Evolutionary conservation across 1,139 yeast species (phyloP), one percentile per base, ranked within the genome.

Genomic region (Debaryomyces singareniensis): DNA sequence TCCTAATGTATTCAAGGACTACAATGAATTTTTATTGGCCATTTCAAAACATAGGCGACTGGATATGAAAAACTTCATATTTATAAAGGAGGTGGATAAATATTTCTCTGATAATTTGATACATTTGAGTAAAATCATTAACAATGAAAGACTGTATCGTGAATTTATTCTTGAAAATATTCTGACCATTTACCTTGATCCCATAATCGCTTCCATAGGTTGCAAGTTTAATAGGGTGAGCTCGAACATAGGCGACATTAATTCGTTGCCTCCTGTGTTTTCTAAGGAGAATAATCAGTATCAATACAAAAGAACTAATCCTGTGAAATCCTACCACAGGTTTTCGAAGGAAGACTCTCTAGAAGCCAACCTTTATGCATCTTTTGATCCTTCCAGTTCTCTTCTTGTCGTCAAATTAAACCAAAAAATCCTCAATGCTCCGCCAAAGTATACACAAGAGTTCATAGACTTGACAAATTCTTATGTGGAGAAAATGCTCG

Each of bases 181-280:
- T 34, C 52, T 51, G 32, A 54, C 55, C 29, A 56, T 64, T 28
- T 66, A 56, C 38, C 42, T 65, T 25, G 69, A 65, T 34, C 70
- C 70, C 24, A 51, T 64, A 27, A 51, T 64, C 37, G 69, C 68
- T 24, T 43, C 63, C 29, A 37, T 52, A 32, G 55, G 53, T 13
- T 44, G 55, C 25, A 56, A 55, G 27, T 63, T 55, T 36, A 46
- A 51, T 23, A 58, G 58, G 29, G 51, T 58, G 22, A 49, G 59
- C 5, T 46, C 64, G 13, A 66, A 65, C 42, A 44, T 60, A 2
- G 43, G 43, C 26, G 60, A 55, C 26, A 39, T 31, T 20, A 38
- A 30, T 25, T 29, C 31, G 1, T 26, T 32, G 22, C 27, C 29
- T 4, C 31, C 31, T 32, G 28, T 31, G 29, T 28, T 33, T 32